Evolutionary conservation across 768 basidiomycete genomes (phyloP).

Genomic region (Floccularia luteovirens): DNA sequence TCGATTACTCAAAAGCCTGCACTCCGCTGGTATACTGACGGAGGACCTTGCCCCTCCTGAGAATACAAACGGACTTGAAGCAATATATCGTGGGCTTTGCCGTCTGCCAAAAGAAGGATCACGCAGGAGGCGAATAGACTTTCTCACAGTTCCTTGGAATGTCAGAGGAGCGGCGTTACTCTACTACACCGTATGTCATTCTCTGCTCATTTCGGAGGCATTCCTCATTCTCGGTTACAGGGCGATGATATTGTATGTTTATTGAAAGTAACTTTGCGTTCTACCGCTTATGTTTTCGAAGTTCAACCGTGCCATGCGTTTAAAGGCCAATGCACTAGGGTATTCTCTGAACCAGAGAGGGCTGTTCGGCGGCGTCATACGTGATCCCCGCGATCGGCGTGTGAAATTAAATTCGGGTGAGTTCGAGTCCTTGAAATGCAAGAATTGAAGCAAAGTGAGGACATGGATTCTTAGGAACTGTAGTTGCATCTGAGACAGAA

Average conservation of each 20-base stretch:
- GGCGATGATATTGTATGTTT: constrained; percentile 82
- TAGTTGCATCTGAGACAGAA: constrained; percentile 81
- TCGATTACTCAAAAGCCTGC: constrained; percentile 50
- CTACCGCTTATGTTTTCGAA: constrained; percentile 17
- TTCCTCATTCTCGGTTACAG: constrained; percentile 22
- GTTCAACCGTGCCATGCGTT: constrained; percentile 87
- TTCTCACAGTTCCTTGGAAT: constrained; percentile 74
- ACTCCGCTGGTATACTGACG: constrained; percentile 54
- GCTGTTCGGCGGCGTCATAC: constrained; percentile 62
- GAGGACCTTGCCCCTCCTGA: constrained; percentile 75
- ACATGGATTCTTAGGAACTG: constrained; percentile 43
- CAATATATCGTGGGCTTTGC: constrained; percentile 79
- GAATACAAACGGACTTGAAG: constrained; percentile 60
- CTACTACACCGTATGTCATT: constrained; percentile 71
- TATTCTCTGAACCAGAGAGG: constrained; percentile 88
- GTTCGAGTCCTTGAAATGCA: neutral
- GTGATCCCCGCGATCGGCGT: constrained; percentile 55
- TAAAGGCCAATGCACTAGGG: constrained; percentile 75
- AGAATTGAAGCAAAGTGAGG: neutral
- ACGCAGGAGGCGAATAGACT: constrained; percentile 73
- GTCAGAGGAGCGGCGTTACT: constrained; percentile 78
- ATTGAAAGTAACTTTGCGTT: neutral
- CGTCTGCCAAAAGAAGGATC: constrained; percentile 35
- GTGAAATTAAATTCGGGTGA: constrained; percentile 57
- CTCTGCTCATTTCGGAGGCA: constrained; percentile 1